Conservation (phyloP, 495 filamentous ascomycete genomes). For the Xylaria curta region DNA sequence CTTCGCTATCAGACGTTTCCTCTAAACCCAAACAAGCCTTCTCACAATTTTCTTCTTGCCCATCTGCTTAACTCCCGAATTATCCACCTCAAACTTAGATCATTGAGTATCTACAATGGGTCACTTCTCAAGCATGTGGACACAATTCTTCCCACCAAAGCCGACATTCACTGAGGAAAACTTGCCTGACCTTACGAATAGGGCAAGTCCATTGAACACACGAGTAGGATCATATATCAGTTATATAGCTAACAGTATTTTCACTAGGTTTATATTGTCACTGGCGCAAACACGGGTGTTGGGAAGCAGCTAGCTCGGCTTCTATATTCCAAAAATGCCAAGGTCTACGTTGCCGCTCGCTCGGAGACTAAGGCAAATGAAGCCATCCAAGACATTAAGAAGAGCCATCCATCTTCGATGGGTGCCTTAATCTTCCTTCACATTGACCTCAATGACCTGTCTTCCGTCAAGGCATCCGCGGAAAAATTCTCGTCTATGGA, state of each 20-base stretch:
- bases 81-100: not conserved
- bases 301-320: slow-evolving; percentile 46
- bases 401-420: slow-evolving; percentile 16
- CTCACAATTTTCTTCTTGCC: not conserved
- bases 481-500: slow-evolving; percentile 28
- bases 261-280: slow-evolving; percentile 38
- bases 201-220: slow-evolving; percentile 23
- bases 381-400: slow-evolving; percentile 29
- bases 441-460: slow-evolving; percentile 36
- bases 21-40: not conserved
- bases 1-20: not conserved
- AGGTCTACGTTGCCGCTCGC: slow-evolving; percentile 45
- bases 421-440: slow-evolving; percentile 27
- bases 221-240: not conserved
- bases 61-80: not conserved
- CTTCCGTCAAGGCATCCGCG: slow-evolving; percentile 31
- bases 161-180: slow-evolving; percentile 42
- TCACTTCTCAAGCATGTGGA: slow-evolving; percentile 20
- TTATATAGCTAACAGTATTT: not conserved
- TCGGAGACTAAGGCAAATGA: slow-evolving; percentile 35
- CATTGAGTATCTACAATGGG: not conserved
- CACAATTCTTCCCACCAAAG: slow-evolving; percentile 36
- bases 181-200: slow-evolving; percentile 37
- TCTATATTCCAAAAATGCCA: slow-evolving; percentile 48
- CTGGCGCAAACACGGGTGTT: slow-evolving; percentile 52